A percentile compares a stretch with the other conserved stretches of the same genome.
phyloP scores from a whole-genome alignment of 768 basidiomycete species.

The Harrya chromipes region DNA sequence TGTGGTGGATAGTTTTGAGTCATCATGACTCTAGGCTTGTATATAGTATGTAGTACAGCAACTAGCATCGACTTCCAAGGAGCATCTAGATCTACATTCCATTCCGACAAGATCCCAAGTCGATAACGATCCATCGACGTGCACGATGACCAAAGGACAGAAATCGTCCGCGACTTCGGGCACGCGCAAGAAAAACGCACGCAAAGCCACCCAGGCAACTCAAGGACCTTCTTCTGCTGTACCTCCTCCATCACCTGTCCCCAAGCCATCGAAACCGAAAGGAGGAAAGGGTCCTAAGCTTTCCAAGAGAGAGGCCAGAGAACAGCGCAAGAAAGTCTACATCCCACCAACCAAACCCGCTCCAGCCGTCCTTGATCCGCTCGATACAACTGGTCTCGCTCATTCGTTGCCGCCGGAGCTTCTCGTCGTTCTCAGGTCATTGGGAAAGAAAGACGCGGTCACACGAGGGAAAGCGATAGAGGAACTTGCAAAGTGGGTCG shows the following conservation, averaged over 20 bases:
- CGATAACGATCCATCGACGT: not conserved
- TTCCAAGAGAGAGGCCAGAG: slow-evolving; percentile 46
- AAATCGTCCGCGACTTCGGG: slow-evolving; percentile 82
- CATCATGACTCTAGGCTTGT: too few species aligned
- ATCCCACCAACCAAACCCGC: slow-evolving; percentile 82
- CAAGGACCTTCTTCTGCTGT: slow-evolving; percentile 15
- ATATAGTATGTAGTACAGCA: too few species aligned
- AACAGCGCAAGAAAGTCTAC: slow-evolving; percentile 81
- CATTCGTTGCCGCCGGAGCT: slow-evolving; percentile 76
- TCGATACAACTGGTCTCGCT: slow-evolving; percentile 80
- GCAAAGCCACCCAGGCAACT: slow-evolving; percentile 50
- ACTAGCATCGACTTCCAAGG: not conserved
- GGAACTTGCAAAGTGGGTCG: slow-evolving; percentile 72
- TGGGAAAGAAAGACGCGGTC: slow-evolving; percentile 87
- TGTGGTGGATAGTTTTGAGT: too few species aligned
- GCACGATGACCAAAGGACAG: slow-evolving; percentile 40
- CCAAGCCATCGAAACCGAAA: slow-evolving; percentile 46
- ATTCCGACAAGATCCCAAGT: not conserved
- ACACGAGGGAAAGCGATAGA: slow-evolving; percentile 85
- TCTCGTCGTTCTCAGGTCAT: slow-evolving; percentile 71
- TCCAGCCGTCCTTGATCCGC: slow-evolving; percentile 74
- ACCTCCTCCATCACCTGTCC: slow-evolving; percentile 36
- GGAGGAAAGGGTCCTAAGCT: slow-evolving; percentile 48
- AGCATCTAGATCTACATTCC: not conserved
- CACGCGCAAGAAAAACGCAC: slow-evolving; percentile 92